These are phyloP conservation scores for Aureobasidium sp. DNA, from an alignment of 2,329 filamentous ascomycete species.

Conservation along the genomic window DNA sequence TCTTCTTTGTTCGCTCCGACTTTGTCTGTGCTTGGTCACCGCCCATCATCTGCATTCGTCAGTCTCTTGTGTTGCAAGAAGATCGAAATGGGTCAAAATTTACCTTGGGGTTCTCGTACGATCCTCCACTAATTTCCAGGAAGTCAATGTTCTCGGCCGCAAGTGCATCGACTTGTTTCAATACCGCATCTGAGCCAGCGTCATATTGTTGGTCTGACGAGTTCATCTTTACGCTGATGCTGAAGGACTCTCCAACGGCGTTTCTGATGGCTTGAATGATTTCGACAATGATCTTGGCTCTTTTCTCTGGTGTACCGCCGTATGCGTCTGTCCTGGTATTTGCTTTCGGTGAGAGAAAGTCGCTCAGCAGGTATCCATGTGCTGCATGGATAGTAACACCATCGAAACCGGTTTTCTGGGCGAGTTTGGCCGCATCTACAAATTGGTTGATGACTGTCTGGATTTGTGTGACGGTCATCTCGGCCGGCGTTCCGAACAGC, in stretches of 20 bases:
- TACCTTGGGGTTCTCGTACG: conserved; percentile 14
- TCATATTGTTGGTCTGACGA: conserved; percentile 38
- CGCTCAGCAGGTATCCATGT: conserved; percentile 44
- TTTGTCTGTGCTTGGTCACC: conserved; percentile 21
- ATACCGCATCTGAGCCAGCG: conserved; percentile 38
- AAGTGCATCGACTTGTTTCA: conserved; percentile 53
- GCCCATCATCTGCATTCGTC: conserved; percentile 32
- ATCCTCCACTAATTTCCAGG: conserved; percentile 61
- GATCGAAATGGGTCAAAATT: background rate
- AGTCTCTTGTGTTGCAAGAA: background rate
- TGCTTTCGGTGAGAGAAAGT: conserved; percentile 36
- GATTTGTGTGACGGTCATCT: conserved; percentile 51
- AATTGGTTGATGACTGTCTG: conserved; percentile 47
- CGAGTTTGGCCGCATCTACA: conserved; percentile 45
- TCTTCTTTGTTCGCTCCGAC: conserved; percentile 37
- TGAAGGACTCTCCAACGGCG: conserved; percentile 37
- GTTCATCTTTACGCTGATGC: conserved; percentile 46
- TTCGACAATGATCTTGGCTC: conserved; percentile 40
- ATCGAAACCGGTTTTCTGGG: conserved; percentile 45
- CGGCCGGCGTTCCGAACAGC: conserved; percentile 49
- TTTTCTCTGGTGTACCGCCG: conserved; percentile 41
- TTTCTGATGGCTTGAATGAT: conserved; percentile 39
- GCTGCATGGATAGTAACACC: conserved; percentile 49
- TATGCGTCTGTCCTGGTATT: conserved; percentile 45
- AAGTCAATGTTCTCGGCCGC: conserved; percentile 53